Evolutionary conservation across 1,284 basidiomycete species (phyloP), one percentile per base, ranked within the genome.

Genomic region (Trichosporon faecale): DNA sequence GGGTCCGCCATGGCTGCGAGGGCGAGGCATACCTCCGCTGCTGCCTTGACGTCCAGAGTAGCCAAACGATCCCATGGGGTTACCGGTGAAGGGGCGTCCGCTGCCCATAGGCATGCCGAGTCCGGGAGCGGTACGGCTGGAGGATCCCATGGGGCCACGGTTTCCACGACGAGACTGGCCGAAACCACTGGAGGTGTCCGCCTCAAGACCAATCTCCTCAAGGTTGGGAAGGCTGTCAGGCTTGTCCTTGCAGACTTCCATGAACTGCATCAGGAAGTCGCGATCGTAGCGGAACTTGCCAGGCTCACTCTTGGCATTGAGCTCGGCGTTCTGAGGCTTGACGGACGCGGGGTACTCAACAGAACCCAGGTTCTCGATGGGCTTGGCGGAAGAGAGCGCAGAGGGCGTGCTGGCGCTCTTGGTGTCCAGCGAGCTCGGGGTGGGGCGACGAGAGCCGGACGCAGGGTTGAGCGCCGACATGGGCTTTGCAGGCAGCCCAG

Each of bases 231-330:
- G 89, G 68, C 89, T 88, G 69, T 91, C 92, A 0, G 97, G 96
- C 84, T 95, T 96, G 84, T 98, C 95, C 83, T 91, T 93, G 87
- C 95, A 99, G 69, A 97, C 86, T 49, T 86, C 86, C 94, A 98
- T 97, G 86, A 99, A 99, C 81, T 99, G 97, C 74, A 99, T 85
- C 35, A 99, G 87, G 89, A 99, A 99, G 60, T 96, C 94, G 65
- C 96, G 94, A 84, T 98, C 95, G 83, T 99, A 99, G 77, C 95
- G 90, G 87, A 94, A 98, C 84, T 95, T 96, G 77, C 95, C 94
- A 78, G 91, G 91, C 71, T 84, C 79, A 18, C 91, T 91, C 71
- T 91, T 89, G 70, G 88, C 86, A 83, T 98, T 98, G 76, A 98
- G 90, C 77, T 94, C 92, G 8, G 91, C 84, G 75, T 88, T 89